These are phyloP conservation scores for Colletotrichum sp. DNA, from an alignment of 2,329 filamentous ascomycete genomes.

Conservation along the genomic window DNA sequence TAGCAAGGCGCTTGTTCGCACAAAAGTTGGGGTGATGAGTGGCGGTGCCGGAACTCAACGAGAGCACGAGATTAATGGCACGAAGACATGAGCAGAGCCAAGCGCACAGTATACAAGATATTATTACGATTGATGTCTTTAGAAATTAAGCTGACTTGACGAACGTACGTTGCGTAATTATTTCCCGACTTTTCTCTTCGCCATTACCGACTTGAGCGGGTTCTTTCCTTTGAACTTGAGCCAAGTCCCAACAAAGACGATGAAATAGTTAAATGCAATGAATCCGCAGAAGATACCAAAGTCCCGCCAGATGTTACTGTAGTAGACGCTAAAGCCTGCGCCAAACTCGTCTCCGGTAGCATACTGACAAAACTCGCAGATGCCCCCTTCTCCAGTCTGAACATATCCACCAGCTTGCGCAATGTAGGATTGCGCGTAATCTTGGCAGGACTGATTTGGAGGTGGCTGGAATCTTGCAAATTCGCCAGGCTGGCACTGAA, in stretches of 20 bases:
- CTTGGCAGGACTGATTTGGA: conserved; percentile 61
- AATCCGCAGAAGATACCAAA: conserved; percentile 71
- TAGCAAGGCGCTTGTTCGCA: background rate
- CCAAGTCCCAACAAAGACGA: conserved; percentile 45
- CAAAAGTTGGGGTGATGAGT: background rate
- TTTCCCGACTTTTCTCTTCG: conserved; percentile 26
- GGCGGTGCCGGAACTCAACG: background rate
- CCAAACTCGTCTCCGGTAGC: conserved; percentile 66
- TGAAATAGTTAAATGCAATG: conserved; percentile 65
- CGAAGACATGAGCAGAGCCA: background rate
- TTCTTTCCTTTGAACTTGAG: conserved; percentile 44
- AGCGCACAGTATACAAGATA: background rate
- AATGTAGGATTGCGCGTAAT: conserved; percentile 62
- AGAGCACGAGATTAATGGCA: background rate
- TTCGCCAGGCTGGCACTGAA: conserved; percentile 61
- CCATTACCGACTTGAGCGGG: conserved; percentile 34
- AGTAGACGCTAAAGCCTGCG: conserved; percentile 63
- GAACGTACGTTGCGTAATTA: background rate
- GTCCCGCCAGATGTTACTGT: conserved; percentile 67
- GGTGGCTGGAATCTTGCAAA: conserved; percentile 67
- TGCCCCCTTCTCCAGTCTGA: conserved; percentile 53
- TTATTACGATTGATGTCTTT: background rate
- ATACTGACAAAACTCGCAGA: conserved; percentile 71
- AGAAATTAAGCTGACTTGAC: background rate
- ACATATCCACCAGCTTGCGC: conserved; percentile 65